Evolutionary conservation across 2,329 filamentous ascomycete species (phyloP).

Genomic region (Penicillium sp.): DNA sequence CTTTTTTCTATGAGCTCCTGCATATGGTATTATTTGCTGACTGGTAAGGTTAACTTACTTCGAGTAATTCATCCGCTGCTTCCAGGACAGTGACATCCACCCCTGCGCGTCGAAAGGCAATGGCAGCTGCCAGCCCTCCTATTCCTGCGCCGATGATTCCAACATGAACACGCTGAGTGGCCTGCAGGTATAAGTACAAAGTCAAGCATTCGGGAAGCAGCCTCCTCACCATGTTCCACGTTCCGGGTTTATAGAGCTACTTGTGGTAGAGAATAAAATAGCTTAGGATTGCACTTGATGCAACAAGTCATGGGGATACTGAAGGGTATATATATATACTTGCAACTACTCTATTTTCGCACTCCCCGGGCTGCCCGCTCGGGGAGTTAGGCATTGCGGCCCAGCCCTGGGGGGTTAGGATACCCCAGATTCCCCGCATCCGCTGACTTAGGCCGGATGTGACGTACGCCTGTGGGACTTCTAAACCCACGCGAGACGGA

Average conservation of each 20-base stretch:
- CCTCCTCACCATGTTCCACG: not conserved
- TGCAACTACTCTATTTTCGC: not conserved
- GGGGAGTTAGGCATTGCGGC: not conserved
- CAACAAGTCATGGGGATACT: not conserved
- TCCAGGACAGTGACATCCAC: conserved; percentile 49
- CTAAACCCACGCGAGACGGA: not conserved
- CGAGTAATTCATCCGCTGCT: conserved; percentile 45
- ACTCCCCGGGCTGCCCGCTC: not conserved
- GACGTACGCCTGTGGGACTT: not conserved
- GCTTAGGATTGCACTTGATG: not conserved
- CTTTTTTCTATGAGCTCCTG: conserved; percentile 11
- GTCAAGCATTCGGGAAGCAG: not conserved
- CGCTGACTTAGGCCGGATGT: not conserved
- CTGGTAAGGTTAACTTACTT: conserved; percentile 32
- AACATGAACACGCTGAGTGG: conserved; percentile 15
- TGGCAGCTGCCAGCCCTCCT: conserved; percentile 49
- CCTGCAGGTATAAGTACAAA: not conserved
- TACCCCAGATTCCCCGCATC: not conserved
- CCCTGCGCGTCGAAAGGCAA: conserved; percentile 46
- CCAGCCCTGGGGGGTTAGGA: not conserved
- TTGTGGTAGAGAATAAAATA: not conserved
- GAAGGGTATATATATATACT: not conserved
- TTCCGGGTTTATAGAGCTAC: not conserved
- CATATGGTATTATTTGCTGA: not conserved
- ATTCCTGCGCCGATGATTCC: conserved; percentile 46